Evolutionary conservation across 768 basidiomycete species (phyloP).

Genomic region (Rhizopogon salebrosus): DNA sequence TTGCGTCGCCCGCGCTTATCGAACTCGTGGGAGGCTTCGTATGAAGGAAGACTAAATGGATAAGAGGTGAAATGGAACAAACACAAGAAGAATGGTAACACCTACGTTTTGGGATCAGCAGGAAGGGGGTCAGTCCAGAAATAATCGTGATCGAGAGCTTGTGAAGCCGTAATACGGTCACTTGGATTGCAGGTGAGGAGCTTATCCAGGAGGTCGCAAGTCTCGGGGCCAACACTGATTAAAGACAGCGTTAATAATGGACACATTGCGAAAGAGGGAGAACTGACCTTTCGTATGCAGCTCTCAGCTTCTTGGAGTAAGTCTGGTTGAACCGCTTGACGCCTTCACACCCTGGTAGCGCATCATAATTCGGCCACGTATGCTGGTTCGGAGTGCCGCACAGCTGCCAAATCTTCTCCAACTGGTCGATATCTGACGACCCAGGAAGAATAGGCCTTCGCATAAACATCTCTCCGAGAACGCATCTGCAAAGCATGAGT

Average conservation of each 20-base stretch:
- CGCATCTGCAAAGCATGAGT: constrained; percentile 52
- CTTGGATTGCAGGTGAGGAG: constrained; percentile 80
- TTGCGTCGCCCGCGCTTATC: constrained; percentile 66
- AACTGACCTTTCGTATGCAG: constrained; percentile 56
- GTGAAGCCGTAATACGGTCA: constrained; percentile 75
- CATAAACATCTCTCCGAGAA: constrained; percentile 95
- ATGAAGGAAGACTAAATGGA: constrained; percentile 54
- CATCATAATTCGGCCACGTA: constrained; percentile 74
- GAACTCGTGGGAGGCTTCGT: constrained; percentile 82
- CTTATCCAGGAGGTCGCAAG: constrained; percentile 77
- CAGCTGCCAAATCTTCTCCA: constrained; percentile 84
- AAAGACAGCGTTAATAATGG: constrained; percentile 3
- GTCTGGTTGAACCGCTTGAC: constrained; percentile 54
- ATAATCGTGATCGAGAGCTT: constrained; percentile 89
- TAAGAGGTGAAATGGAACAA: not conserved
- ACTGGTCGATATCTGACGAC: constrained; percentile 84
- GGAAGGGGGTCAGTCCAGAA: constrained; percentile 92
- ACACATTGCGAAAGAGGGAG: not conserved
- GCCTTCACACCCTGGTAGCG: constrained; percentile 74
- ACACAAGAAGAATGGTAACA: constrained; percentile 4
- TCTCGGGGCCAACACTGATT: constrained; percentile 65
- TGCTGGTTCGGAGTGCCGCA: constrained; percentile 86
- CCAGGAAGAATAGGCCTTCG: constrained; percentile 85
- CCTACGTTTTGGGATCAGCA: constrained; percentile 77
- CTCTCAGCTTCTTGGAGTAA: constrained; percentile 50